Conservation (phyloP, 31 red algal species). For the Porphyra umbilicalis region DNA sequence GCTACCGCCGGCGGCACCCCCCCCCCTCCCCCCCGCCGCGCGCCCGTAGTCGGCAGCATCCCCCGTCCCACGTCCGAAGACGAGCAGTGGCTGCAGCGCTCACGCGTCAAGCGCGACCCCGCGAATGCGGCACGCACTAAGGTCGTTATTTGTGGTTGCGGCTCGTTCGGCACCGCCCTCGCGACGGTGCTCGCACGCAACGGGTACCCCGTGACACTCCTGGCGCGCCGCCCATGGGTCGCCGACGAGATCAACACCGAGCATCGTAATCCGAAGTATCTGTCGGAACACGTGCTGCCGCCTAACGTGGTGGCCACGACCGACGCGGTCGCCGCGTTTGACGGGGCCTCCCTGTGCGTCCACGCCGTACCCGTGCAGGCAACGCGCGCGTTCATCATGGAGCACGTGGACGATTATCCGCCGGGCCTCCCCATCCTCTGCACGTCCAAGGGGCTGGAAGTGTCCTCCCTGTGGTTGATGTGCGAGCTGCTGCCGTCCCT, state of each 20-base stretch:
- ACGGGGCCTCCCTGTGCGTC: slow-evolving; percentile 52
- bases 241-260: slow-evolving; percentile 76
- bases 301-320: slow-evolving; percentile 52
- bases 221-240: slow-evolving; percentile 60
- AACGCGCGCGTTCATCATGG: slow-evolving; percentile 44
- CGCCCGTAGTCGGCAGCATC: too few relatives aligned
- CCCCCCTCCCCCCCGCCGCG: too few relatives aligned
- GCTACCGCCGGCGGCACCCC: too few relatives aligned
- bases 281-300: slow-evolving; percentile 59
- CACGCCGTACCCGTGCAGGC: slow-evolving; percentile 84
- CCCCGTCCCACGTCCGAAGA: slow-evolving; percentile 11
- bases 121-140: slow-evolving; percentile 31
- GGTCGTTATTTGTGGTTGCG: slow-evolving; percentile 66
- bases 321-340: slow-evolving; percentile 54
- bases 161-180: slow-evolving; percentile 90
- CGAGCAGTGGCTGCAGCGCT: slow-evolving; percentile 58
- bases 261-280: slow-evolving; percentile 75
- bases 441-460: slow-evolving; percentile 89
- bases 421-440: slow-evolving; percentile 64
- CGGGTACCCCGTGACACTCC: slow-evolving; percentile 62
- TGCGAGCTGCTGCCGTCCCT: slow-evolving; percentile 73
- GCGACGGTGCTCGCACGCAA: slow-evolving; percentile 72
- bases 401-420: slow-evolving; percentile 14
- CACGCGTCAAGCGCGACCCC: slow-evolving; percentile 47
- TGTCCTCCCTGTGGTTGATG: slow-evolving; percentile 59